These are phyloP conservation scores for Solanum lycopersicoides DNA, from an alignment of 257 asterid species.

Conservation along the genomic window DNA sequence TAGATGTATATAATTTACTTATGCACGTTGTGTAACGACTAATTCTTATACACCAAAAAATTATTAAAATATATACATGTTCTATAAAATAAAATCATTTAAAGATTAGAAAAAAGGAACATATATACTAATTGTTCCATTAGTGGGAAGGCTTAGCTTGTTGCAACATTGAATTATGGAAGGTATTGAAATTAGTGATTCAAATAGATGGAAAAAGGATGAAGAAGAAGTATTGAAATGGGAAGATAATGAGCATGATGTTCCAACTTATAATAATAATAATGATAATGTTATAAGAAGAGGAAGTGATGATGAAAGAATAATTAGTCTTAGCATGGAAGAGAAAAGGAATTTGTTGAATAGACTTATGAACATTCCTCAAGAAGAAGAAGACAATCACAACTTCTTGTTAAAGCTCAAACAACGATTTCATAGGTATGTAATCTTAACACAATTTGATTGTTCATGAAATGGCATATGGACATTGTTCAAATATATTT, in stretches of 20 bases:
- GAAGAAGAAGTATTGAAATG: not conserved
- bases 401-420: slow-evolving; percentile 45
- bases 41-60: not conserved
- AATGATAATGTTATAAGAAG: not conserved
- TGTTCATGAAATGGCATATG: no score
- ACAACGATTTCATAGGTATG: slow-evolving; percentile 41
- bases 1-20: not conserved
- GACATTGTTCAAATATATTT: no score
- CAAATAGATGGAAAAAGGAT: not conserved
- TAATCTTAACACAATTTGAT: not conserved
- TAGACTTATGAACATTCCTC: slow-evolving; percentile 40
- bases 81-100: not conserved
- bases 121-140: not conserved
- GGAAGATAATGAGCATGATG: not conserved
- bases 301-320: not conserved
- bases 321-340: not conserved
- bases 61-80: not conserved
- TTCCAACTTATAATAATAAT: not conserved
- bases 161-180: not conserved
- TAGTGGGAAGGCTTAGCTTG: not conserved
- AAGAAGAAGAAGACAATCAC: slow-evolving; percentile 62
- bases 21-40: not conserved
- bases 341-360: slow-evolving; percentile 36
- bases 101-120: not conserved
- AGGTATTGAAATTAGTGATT: not conserved